Percentiles rank a stretch among this genome's conserved stretches.
These are phyloP conservation scores for Blastobotrys malaysiensis DNA, from an alignment of 1,139 yeast species.

Conservation along the genomic window DNA sequence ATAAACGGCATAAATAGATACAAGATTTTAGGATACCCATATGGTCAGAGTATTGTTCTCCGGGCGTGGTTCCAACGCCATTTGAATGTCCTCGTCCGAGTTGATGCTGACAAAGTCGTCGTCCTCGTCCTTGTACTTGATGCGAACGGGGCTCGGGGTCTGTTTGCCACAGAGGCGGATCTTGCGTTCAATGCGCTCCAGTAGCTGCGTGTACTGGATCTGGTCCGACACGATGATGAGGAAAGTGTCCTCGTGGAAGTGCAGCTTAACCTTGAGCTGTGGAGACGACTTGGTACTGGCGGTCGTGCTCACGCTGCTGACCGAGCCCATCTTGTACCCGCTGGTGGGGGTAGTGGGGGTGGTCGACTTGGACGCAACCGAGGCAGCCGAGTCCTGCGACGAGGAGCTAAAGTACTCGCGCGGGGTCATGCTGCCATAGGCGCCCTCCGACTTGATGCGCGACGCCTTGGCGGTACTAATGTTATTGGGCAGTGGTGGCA, in stretches of 20 bases:
- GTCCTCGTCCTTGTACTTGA: slow-evolving; percentile 90
- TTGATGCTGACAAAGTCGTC: slow-evolving; percentile 88
- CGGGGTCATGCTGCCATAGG: slow-evolving; percentile 5
- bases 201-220: slow-evolving; percentile 45
- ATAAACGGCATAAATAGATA: not conserved
- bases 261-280: slow-evolving; percentile 44
- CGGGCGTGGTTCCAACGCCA: slow-evolving; percentile 35
- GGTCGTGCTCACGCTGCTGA: too few species aligned
- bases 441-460: slow-evolving; percentile 22
- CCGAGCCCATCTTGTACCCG: slow-evolving; percentile 1
- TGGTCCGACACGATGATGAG: slow-evolving; percentile 44
- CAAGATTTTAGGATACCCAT: slow-evolving; percentile 12
- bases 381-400: slow-evolving; percentile 9
- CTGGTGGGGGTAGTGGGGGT: slow-evolving; percentile 10
- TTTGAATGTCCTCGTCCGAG: slow-evolving; percentile 64
- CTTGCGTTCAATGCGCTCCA: slow-evolving; percentile 40
- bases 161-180: slow-evolving; percentile 40
- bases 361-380: slow-evolving; percentile 2
- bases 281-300: slow-evolving; percentile 1
- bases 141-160: slow-evolving; percentile 40
- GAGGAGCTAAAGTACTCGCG: slow-evolving; percentile 1
- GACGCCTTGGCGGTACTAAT: slow-evolving; percentile 12
- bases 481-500: slow-evolving; percentile 11
- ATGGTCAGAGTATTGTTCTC: slow-evolving; percentile 13
- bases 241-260: slow-evolving; percentile 42